phyloP scores from a whole-genome alignment of 169 alveolate species.

The Plasmodium adleri region DNA sequence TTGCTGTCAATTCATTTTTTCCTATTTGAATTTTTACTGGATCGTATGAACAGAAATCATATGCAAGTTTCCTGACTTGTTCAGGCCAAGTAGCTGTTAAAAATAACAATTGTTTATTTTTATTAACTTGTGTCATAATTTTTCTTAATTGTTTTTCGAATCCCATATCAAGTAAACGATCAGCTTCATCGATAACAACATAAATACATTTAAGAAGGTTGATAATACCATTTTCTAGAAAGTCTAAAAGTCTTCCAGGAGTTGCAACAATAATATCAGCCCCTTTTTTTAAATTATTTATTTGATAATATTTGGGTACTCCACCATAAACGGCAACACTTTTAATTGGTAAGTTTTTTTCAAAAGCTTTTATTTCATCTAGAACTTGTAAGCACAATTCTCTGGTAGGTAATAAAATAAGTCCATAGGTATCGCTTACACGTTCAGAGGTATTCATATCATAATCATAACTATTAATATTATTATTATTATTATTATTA shows the following conservation, averaged over 20 bases:
- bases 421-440: slow-evolving; percentile 79
- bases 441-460: slow-evolving; percentile 66
- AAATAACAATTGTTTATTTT: slow-evolving; percentile 93
- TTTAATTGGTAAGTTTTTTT: slow-evolving; percentile 80
- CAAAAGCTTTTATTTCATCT: slow-evolving; percentile 82
- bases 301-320: slow-evolving; percentile 84
- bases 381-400: slow-evolving; percentile 92
- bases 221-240: slow-evolving; percentile 88
- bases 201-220: slow-evolving; percentile 92
- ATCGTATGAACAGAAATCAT: slow-evolving; percentile 90
- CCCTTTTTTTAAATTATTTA: slow-evolving; percentile 89
- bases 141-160: slow-evolving; percentile 93
- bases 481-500: slow-evolving; percentile 14
- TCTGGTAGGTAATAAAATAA: slow-evolving; percentile 91
- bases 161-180: slow-evolving; percentile 98
- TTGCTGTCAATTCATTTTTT: slow-evolving; percentile 89
- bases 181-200: slow-evolving; percentile 98
- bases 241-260: slow-evolving; percentile 96
- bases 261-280: slow-evolving; percentile 97
- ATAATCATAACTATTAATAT: slow-evolving; percentile 68
- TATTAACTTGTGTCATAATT: slow-evolving; percentile 92
- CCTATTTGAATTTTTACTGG: slow-evolving; percentile 93
- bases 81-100: slow-evolving; percentile 97
- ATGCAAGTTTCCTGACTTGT: slow-evolving; percentile 90
- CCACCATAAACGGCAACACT: slow-evolving; percentile 91